phyloP scores from a whole-genome alignment of 352 stramenopile species.

The Pythium oligandrum region DNA sequence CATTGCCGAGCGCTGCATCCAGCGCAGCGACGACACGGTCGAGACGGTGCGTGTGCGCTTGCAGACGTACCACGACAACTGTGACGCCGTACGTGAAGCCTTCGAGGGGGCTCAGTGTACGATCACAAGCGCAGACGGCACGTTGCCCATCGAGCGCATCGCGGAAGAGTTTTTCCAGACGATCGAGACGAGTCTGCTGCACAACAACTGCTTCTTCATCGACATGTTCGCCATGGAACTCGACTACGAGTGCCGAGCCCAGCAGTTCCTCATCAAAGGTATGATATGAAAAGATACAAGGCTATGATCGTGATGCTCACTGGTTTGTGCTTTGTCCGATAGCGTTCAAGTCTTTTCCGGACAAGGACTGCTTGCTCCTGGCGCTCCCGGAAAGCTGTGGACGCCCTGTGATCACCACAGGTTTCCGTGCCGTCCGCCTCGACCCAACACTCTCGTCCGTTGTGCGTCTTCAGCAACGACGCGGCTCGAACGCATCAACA shows the following conservation, averaged over 20 bases:
- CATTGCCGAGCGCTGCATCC: slow-evolving; percentile 56
- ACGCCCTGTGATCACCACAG: slow-evolving; percentile 33
- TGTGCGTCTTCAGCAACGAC: slow-evolving; percentile 21
- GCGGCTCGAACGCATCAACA: neutral
- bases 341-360: slow-evolving; percentile 55
- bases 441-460: slow-evolving; percentile 39
- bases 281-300: neutral
- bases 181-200: slow-evolving; percentile 47
- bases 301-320: too few species aligned
- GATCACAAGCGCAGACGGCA: slow-evolving; percentile 43
- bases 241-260: slow-evolving; percentile 31
- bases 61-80: slow-evolving; percentile 79
- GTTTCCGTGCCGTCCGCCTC: slow-evolving; percentile 35
- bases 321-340: neutral
- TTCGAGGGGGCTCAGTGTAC: slow-evolving; percentile 36
- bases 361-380: slow-evolving; percentile 56
- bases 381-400: slow-evolving; percentile 39
- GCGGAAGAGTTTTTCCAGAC: slow-evolving; percentile 45
- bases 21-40: slow-evolving; percentile 84
- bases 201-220: slow-evolving; percentile 55
- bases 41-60: slow-evolving; percentile 88
- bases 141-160: slow-evolving; percentile 42
- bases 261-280: slow-evolving; percentile 59
- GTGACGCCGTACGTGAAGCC: slow-evolving; percentile 32
- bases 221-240: slow-evolving; percentile 44